Evolutionary conservation across 2,329 filamentous ascomycete genomes (phyloP), one percentile per base, ranked within the genome.

Genomic region (Claviceps lovelessii): DNA sequence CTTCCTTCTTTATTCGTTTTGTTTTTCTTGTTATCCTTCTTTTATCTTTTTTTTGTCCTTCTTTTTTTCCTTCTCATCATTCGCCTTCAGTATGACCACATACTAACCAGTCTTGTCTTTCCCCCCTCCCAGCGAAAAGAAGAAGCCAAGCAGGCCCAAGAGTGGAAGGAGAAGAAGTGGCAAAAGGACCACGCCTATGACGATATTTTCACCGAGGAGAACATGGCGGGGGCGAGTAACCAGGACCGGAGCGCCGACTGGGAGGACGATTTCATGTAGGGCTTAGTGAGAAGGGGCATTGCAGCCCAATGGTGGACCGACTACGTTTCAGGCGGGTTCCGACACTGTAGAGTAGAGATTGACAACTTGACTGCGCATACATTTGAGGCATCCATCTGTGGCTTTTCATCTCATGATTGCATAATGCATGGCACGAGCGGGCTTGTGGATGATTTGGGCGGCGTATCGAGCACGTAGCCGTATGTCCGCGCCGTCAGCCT

Each of bases 111-210:
- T 23, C 23, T 23, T 23, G 23, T 23, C 23, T 23, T 23, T 23
- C 3, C 39, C 13, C n/a, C 33, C n/a, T 15, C 47, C 11, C 54
- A 88, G 86, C 85, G 80, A 70, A 90, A 90, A 67, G 85, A 90
- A 67, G 88, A 93, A 63, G 81, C 80, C 0, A 74, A 75, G 42
- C 67, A 90, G 49, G 80, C 83, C 51, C 85, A 89, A 69, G 88
- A 96, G 73, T 79, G 88, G 60, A 86, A 88, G 70, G 85, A 94
- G 70, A 81, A 91, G 72, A 94, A 94, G 69, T 95, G 84, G 78
- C 88, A 95, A 70, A 93, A 93, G 72, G 90, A 95, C n/a, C 91
- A 98, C 71, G 91, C 90, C 2, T 98, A 98, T 69, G 93, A 97
- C 66, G 90, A 95, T 49, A 71, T 96, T 54, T 90, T 95, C 69